Evolutionary conservation across 257 asterid genomes (phyloP), one percentile per base, ranked within the genome.

Genomic region (Buddleja alternifolia): DNA sequence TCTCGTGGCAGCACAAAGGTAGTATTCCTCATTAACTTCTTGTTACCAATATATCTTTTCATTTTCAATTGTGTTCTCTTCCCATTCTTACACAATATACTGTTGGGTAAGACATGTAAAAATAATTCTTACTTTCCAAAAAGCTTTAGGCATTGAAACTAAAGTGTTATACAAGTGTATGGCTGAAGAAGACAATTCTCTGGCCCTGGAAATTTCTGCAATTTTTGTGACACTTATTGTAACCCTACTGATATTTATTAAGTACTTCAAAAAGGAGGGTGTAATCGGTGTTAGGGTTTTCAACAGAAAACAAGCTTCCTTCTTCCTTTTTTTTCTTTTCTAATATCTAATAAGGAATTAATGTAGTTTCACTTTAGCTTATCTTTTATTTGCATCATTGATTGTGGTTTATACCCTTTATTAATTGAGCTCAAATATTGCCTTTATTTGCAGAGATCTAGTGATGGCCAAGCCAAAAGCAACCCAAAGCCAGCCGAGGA

Each of bases 1-100:
- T 82, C 97, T 36, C 95, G 93, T 65, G 95, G 91, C 66, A 69
- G 89, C 85, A 76, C 88, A 46, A 93, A 93, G 96, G 98, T 89
- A 57, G 57, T 24, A 50, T 24, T 25, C 3, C 55, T 56, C 10
- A 17, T 16, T 65, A 46, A 60, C 16, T 63, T 15, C 23, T 39
- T 65, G 14, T 47, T 60, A 21, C 10, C 54, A 44, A 5, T 32
- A 23, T 21, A 23, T 36, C 10, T 11, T 37, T 46, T 10, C 44
- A 39, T 36, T 52, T 52, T 66, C 19, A 10, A 9, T 32, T 44
- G n/a, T 46, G 19, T 20, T 19, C 47, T 12, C 46, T 29, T 36
- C 20, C 50, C 59, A 17, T 23, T 48, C 19, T 57, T 9, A 7
- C 46, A 12, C 46, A 12, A 39, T 21, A 4, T 34, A 54, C 16